These are phyloP conservation scores for Cladosporium halotolerans DNA, from an alignment of 2,329 filamentous ascomycete genomes.

Conservation along the genomic window DNA sequence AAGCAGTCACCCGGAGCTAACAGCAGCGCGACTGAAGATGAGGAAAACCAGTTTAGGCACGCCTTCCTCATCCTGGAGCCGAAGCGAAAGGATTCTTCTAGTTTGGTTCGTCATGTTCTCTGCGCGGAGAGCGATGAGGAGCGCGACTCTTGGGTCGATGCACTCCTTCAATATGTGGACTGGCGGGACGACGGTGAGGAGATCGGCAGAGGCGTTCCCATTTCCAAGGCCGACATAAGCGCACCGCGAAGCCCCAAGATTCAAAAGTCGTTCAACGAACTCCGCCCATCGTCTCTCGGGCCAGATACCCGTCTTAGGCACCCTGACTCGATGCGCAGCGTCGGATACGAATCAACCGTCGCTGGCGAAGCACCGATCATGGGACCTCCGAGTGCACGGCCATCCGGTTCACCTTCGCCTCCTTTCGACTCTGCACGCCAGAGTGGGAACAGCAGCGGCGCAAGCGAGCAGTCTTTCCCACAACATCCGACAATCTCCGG, in stretches of 20 bases:
- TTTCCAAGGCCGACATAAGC: slow-evolving; percentile 22
- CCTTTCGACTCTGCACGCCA: slow-evolving; percentile 31
- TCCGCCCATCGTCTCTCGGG: slow-evolving; percentile 21
- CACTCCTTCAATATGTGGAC: slow-evolving; percentile 83
- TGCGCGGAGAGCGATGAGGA: slow-evolving; percentile 93
- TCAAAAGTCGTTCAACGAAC: slow-evolving; percentile 34
- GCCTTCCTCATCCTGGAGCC: slow-evolving; percentile 92
- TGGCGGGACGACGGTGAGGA: slow-evolving; percentile 55
- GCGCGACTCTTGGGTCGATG: slow-evolving; percentile 89
- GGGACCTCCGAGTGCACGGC: slow-evolving; percentile 28
- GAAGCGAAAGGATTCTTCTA: slow-evolving; percentile 88
- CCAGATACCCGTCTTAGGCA: slow-evolving; percentile 13
- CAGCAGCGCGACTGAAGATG: slow-evolving; percentile 64
- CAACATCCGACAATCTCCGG: slow-evolving; percentile 60
- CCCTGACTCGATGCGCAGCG: slow-evolving; percentile 24
- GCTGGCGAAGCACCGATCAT: slow-evolving; percentile 52
- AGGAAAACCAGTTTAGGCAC: slow-evolving; percentile 91
- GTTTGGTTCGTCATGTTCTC: slow-evolving; percentile 83
- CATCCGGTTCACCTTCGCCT: slow-evolving; percentile 23
- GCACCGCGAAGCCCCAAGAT: slow-evolving; percentile 26
- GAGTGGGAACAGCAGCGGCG: slow-evolving; percentile 18
- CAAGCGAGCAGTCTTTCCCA: slow-evolving; percentile 21
- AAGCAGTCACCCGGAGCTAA: slow-evolving; percentile 66
- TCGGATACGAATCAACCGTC: slow-evolving; percentile 53
- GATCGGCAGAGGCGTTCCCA: slow-evolving; percentile 9